Base-by-base conservation (phyloP, 116 monocot genomes). In the Phalaenopsis hybrid region DNA sequence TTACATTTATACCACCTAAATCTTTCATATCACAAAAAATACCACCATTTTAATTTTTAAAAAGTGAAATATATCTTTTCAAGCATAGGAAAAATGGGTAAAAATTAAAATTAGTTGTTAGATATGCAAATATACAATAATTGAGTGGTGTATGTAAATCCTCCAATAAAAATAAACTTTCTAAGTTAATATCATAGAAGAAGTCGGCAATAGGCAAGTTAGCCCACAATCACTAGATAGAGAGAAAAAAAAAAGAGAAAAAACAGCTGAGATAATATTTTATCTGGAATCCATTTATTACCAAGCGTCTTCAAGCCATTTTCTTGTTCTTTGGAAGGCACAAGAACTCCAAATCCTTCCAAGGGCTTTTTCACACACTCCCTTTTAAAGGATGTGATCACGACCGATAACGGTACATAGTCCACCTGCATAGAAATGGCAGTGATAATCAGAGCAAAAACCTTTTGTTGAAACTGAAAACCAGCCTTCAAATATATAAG, bases 301-400 rank as follows among this genome's bases (percentile, higher is more conserved):
- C 97, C 93, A 83, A 97, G 87, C 8, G 94, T 94, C 86, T 83
- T 89, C 55, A 97, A 87, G 81, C 94, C 94, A 91, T 91, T 90
- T 86, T 87, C 77, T 74, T 97, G 92, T 78, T 97, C 97, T 79
- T 88, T 90, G 44, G 92, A 94, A 86, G 97, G 97, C 49, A 97
- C 92, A 78, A 97, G 82, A 80, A 94, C 94, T 67, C 97, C 97
- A 90, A 97, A 97, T 76, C 97, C 97, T 82, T 97, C 91, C 41
- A 97, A 77, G 44, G 97, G 97, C 79, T 69, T 91, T 85, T 88
- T 89, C 13, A 97, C 91, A 69, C 85, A 77, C 78, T 89, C 88
- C 85, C 93, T 97, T 51, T 82, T 92, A 57, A 94, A 97, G 65
- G 97, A 86, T 45, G 97, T 94, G 9, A 97, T 80, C 31, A 97